phyloP scores from a whole-genome alignment of 768 basidiomycete genomes.

The Crucibulum laeve region DNA sequence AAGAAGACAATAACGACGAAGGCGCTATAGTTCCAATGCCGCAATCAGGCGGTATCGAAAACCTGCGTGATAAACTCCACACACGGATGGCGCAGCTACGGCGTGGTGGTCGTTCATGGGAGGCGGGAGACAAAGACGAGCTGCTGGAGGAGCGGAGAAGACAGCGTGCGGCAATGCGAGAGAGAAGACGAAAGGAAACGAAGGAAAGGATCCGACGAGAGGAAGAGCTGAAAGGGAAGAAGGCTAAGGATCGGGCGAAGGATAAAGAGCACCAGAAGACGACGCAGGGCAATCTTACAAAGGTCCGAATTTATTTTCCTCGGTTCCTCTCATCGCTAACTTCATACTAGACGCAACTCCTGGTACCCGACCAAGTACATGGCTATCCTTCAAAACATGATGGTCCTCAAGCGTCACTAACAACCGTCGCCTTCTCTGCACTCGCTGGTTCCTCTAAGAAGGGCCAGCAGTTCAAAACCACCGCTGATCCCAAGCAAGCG shows the following conservation, averaged over 20 bases:
- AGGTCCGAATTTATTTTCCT: conserved; percentile 38
- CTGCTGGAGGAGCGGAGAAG: conserved; percentile 74
- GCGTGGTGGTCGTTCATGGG: conserved; percentile 28
- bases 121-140: conserved; percentile 70
- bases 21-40: conserved; percentile 57
- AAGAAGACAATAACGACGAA: conserved; percentile 26
- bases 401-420: conserved; percentile 35
- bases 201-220: conserved; percentile 75
- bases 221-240: conserved; percentile 50
- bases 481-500: conserved; percentile 82
- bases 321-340: background rate
- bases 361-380: conserved; percentile 53
- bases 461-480: conserved; percentile 53
- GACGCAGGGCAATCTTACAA: conserved; percentile 41
- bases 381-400: conserved; percentile 18
- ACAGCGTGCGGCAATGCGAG: conserved; percentile 79
- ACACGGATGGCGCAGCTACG: conserved; percentile 70
- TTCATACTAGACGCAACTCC: conserved; percentile 53
- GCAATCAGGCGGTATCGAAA: conserved; percentile 51
- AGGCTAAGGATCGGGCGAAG: conserved; percentile 43
- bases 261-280: conserved; percentile 29
- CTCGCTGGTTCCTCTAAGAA: conserved; percentile 55
- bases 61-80: conserved; percentile 71
- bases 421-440: conserved; percentile 68
- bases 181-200: conserved; percentile 80